Conservation (phyloP, 2,329 filamentous ascomycete species). For the Cladosporium sp. region DNA sequence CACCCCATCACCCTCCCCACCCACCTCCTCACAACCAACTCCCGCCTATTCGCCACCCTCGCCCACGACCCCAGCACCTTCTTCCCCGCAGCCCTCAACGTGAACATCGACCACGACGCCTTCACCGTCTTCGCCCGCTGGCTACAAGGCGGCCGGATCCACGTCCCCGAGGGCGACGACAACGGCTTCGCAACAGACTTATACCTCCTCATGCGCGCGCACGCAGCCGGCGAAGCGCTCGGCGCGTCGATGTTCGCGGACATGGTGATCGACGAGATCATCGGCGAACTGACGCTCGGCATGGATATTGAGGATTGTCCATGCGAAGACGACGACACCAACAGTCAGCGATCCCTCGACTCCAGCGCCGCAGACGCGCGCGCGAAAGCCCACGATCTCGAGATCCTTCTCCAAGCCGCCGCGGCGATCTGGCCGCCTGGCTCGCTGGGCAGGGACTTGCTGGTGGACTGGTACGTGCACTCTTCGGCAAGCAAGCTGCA, state of each 20-base stretch:
- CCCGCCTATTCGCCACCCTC: constrained; percentile 15
- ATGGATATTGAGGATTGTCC: neutral
- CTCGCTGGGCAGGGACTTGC: constrained; percentile 3
- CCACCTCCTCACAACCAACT: neutral
- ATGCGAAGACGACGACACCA: neutral
- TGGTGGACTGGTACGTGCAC: constrained; percentile 15
- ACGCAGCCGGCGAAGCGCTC: constrained; percentile 11
- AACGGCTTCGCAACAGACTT: constrained; percentile 13
- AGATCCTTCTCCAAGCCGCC: constrained; percentile 3
- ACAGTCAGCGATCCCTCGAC: neutral
- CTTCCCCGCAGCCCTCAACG: neutral
- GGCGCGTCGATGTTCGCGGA: constrained; percentile 7
- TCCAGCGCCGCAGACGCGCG: neutral
- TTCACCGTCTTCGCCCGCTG: constrained; percentile 18
- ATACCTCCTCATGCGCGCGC: constrained; percentile 13
- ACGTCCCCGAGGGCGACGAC: constrained; percentile 11
- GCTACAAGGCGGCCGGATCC: neutral
- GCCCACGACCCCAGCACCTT: neutral
- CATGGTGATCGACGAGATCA: constrained; percentile 13
- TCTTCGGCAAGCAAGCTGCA: neutral
- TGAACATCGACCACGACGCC: constrained; percentile 15
- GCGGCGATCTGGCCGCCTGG: constrained; percentile 13
- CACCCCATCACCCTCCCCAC: neutral
- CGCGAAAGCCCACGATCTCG: neutral
- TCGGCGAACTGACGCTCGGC: neutral